Base-by-base conservation (phyloP, 345 rosid species). In the Cardamine chenopodiifolia region DNA sequence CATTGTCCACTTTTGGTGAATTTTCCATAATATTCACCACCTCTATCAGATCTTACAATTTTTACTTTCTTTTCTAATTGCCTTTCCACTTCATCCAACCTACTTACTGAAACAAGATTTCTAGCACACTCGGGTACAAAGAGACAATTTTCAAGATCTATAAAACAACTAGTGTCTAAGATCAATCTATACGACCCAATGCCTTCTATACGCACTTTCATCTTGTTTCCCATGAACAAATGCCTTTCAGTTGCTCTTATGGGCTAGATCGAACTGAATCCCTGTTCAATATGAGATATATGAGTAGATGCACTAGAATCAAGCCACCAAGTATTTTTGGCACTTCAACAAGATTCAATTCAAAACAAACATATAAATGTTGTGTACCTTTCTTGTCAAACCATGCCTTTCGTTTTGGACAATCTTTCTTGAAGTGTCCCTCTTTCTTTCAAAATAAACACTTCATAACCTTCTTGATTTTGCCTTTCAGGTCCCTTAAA, bases 301-400 rank as follows among this genome's bases (percentile, higher is more conserved):
- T 61, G 9, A 37, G 49, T 62, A 40, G 32, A 20, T 20, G 50
- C 67, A 62, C 52, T 20, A 22, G 50, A 62, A 62, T 62, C 52
- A 20, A 62, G 25, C 52, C 67, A 62, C 52, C 52, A 62, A 40
- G 67, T 62, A 39, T 62, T 39, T 20, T 1, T 20, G 67, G 52
- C 67, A 39, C 50, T 62, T 44, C 29, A n/a, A 62, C 0, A 62
- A 62, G 19, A 13, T 62, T 40, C 19, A 62, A 2, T 62, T 62
- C 32, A 40, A 8, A 62, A 6, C 31, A 40, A 62, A 62, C 50
- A 40, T 42, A 42, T 42, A 39, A 62, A 39, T 62, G 15, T 20
- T 22, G 22, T 40, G 8, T 22, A 39, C 7, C 8, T 32, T 40
- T 62, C 53, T 62, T 62, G 0, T 40, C 34, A 0, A 62, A 62